Base-by-base conservation (phyloP, 345 rosid species). In the Noccaea bulbosa region DNA sequence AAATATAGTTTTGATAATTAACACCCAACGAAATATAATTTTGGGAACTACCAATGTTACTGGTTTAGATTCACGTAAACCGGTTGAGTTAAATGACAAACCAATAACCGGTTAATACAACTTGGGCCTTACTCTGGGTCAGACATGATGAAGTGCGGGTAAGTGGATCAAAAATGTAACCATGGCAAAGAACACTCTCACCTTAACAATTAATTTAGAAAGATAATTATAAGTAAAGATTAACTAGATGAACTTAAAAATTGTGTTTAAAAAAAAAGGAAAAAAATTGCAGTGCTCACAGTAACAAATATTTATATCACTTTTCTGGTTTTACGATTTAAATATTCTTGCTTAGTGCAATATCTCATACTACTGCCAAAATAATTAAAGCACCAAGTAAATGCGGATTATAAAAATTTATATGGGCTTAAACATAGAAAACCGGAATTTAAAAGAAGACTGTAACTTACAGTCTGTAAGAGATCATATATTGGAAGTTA, bases 41-140 rank as follows among this genome's bases (percentile, higher is more conserved):
- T n/a, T n/a, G n/a, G n/a, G n/a, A n/a, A n/a, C 1, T 17, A 17
- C 20, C 20, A 17, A 17, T 17, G 0, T 17, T 17, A 17, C 20
- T 49, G 22, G 44, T 22, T 45, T 34, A 69, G 6, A 57, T 58
- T 10, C 7, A 22, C 12, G 11, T 50, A 61, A 69, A 17, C 44
- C 33, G 41, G 51, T 3, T 11, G 2, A 2, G 6, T 48, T 7
- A 69, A 47, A 9, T 58, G 12, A 11, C 67, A 20, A 67, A 46
- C 49, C 12, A 37, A 37, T 45, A 47, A 6, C 9, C 40, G 65
- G 38, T 33, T 17, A 24, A 12, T 16, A 11, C 3, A 39, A 58
- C 15, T 16, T 70, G 51, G 44, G 51, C 50, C 60, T 39, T 59
- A 30, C n/a, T 24, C 6, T 16, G 8, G 51, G 22, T 68, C 63